Evolutionary conservation across 148 eudicot genomes (phyloP), one percentile per base, ranked within the genome.

Genomic region (Camellia granthamiana): DNA sequence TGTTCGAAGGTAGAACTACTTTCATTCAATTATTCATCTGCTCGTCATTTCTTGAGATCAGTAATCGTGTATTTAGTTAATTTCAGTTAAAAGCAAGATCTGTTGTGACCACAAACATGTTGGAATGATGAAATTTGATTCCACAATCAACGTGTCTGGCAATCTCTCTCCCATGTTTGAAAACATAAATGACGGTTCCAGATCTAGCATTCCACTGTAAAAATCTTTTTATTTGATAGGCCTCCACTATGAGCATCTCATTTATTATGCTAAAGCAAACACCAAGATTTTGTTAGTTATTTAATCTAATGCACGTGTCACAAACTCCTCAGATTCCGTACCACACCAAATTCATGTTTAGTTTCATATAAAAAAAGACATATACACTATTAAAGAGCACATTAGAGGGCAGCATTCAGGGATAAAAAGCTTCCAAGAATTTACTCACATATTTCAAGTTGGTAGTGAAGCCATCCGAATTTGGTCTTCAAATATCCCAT

Each of bases 391-490:
- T 13, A 3, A 47, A 56, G 51, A 30, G 9, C 55, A 44, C 58
- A 47, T 14, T 61, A 62, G 38, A 15, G 42, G 42, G 42, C 15
- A 19, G 10, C 60, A 72, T 54, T 10, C 8, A 23, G 64, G 19
- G 60, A 43, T 74, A 6, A 30, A 21, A 23, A 62, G 8, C 9
- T 77, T 77, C 6, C 3, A 64, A 66, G 42, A 18, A 56, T 10
- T 7, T 69, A 71, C 21, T 74, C 75, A 84, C 85, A 69, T 85
- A 89, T 88, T 84, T 89, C 85, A 95, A 76, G 91, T 95, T 63
- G 98, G 98, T 70, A 95, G 89, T 3, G 93, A 78, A 65, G 95
- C 87, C 93, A 91, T 95, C 80, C 86, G 92, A 67, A 83, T 78
- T 76, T 87, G 88, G 77, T 96, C 99, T 8, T 85, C 98, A 59